These are phyloP conservation scores for Abelmoschus esculentus DNA, from an alignment of 345 rosid species.

Conservation along the genomic window DNA sequence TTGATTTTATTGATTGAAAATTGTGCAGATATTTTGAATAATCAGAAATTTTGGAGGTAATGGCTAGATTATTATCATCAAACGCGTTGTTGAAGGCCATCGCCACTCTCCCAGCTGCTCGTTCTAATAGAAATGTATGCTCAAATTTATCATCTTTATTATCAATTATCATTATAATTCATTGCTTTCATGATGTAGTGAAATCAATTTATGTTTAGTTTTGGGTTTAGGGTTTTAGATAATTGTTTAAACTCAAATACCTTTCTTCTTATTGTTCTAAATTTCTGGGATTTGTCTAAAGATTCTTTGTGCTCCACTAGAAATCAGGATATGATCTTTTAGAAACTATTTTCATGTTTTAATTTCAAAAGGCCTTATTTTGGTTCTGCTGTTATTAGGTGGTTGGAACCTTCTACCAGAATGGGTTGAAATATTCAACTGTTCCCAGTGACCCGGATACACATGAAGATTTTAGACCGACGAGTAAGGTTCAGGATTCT, in stretches of 20 bases:
- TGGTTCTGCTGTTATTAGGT: constrained; percentile 31
- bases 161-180: background rate
- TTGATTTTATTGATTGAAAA: background rate
- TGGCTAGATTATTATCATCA: constrained; percentile 65
- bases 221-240: background rate
- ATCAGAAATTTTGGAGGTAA: constrained; percentile 11
- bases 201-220: background rate
- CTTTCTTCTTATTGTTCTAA: background rate
- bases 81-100: constrained; percentile 45
- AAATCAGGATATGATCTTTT: no score
- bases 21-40: background rate
- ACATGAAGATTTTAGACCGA: constrained; percentile 77
- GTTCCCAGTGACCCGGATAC: constrained; percentile 70
- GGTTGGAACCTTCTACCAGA: constrained; percentile 28
- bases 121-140: constrained; percentile 46
- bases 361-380: background rate
- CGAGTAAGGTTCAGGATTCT: constrained; percentile 46
- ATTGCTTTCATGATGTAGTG: background rate
- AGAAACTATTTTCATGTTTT: background rate
- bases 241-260: background rate
- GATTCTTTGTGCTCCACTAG: background rate
- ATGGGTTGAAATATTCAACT: constrained; percentile 40
- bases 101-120: constrained; percentile 31
- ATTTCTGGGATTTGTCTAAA: background rate
- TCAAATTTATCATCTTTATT: background rate